phyloP scores from a whole-genome alignment of 805 yeast species.

The Barnettozyma sucrosica region DNA sequence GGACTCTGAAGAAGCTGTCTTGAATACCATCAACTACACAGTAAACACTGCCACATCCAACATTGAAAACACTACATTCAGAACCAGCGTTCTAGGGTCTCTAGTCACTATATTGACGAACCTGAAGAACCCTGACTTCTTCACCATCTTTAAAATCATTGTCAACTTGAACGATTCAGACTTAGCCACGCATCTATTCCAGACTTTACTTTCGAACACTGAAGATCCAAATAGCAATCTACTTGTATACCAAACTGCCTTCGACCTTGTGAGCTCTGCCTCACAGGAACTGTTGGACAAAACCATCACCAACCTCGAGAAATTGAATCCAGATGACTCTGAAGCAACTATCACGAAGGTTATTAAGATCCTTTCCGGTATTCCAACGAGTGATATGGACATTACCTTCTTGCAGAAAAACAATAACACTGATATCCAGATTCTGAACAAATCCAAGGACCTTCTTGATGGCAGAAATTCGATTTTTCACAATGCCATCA shows the following conservation, averaged over 20 bases:
- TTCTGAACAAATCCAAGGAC: conserved; percentile 75
- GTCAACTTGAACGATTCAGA: conserved; percentile 78
- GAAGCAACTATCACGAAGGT: conserved; percentile 35
- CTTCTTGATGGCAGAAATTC: conserved; percentile 88
- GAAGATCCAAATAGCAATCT: conserved; percentile 40
- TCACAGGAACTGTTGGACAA: conserved; percentile 78
- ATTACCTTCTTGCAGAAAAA: conserved; percentile 82
- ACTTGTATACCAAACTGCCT: conserved; percentile 88
- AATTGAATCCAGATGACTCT: conserved; percentile 25
- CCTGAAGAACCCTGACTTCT: conserved; percentile 68
- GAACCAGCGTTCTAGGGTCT: conserved; percentile 54
- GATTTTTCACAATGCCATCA: conserved; percentile 91
- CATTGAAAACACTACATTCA: conserved; percentile 59
- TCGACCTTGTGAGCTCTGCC: conserved; percentile 87
- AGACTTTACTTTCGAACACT: conserved; percentile 40
- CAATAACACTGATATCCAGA: conserved; percentile 78
- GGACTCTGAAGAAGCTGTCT: conserved; percentile 47
- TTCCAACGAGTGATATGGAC: conserved; percentile 90
- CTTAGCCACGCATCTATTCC: conserved; percentile 65
- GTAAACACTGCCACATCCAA: conserved; percentile 67
- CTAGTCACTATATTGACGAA: conserved; percentile 56
- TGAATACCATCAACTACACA: conserved; percentile 63
- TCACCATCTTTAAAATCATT: conserved; percentile 76
- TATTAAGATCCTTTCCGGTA: conserved; percentile 74
- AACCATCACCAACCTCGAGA: conserved; percentile 38